Evolutionary conservation across 257 asterid species (phyloP), one percentile per base, ranked within the genome.

Genomic region (Verbena officinalis): DNA sequence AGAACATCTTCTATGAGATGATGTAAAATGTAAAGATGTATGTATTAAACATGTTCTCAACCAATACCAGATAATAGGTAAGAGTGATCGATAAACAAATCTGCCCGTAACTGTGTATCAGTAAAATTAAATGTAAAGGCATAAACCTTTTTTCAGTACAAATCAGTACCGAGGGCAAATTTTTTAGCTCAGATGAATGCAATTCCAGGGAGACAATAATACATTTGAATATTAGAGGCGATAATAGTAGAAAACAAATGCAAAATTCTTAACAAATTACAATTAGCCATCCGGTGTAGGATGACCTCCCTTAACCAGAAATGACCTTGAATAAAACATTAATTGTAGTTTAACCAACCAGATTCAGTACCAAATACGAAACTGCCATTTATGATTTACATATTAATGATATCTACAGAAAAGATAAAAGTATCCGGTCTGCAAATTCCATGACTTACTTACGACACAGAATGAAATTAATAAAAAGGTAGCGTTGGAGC

Each of bases 241-340:
- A 9, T 15, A 42, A 16, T 36, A 42, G 9, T 19, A 44, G 24
- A 55, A 62, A 48, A 21, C 62, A 60, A 33, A 33, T 40, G 61
- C 60, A 6, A 6, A 19, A 22, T 48, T 53, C 43, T n/a, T 34
- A 43, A 33, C 13, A 34, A 4, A 62, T 42, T 27, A 31, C 33
- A 46, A 11, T 10, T 22, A n/a, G 31, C 12, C 46, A 9, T 33
- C 59, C 58, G 54, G 44, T 62, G 59, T 55, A 63, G 10, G 44
- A 66, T 55, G 61, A 38, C 58, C 55, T 52, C 48, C 20, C 30
- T 51, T 44, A 58, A 60, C n/a, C 34, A 55, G 31, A 57, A 62
- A 43, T 56, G 50, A 55, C 20, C 34, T 60, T 30, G 27, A 59
- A 59, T n/a, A 20, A 22, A 61, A 10, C 49, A 55, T 2, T 21